A percentile compares a stretch with the other conserved stretches of the same genome.
Evolutionary conservation across 2,329 filamentous ascomycete species (phyloP).

Genomic region (Xylaria arbuscula): DNA sequence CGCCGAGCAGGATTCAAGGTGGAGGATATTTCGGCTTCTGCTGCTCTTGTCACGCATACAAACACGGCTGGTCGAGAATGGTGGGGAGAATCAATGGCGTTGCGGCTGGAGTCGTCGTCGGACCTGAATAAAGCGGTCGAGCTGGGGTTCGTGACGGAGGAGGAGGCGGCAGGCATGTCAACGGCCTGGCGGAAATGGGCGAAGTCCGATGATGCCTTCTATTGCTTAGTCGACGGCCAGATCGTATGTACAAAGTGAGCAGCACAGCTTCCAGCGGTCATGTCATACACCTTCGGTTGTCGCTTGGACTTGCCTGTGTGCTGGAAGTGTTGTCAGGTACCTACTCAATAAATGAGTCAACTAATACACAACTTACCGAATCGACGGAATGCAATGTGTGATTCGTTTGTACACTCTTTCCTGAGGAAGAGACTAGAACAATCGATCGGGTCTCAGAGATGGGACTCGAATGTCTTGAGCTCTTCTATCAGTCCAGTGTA

Average conservation of each 20-base stretch:
- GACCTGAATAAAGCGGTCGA: constrained; percentile 27
- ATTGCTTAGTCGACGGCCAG: constrained; percentile 30
- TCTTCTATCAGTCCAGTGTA: not conserved
- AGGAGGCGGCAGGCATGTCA: constrained; percentile 25
- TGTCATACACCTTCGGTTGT: not conserved
- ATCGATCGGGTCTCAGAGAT: not conserved
- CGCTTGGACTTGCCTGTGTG: not conserved
- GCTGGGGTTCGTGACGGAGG: constrained; percentile 31
- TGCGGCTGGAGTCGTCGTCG: constrained; percentile 18
- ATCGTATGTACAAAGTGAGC: constrained; percentile 35
- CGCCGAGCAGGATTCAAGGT: constrained; percentile 33
- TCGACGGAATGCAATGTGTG: not conserved
- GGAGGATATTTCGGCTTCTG: constrained; percentile 29
- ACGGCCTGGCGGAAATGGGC: constrained; percentile 35
- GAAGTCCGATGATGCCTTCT: constrained; percentile 30
- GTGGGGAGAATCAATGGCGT: constrained; percentile 33
- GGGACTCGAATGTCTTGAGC: too few relatives aligned
- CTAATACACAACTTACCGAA: not conserved
- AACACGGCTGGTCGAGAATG: constrained; percentile 20
- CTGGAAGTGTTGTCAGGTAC: not conserved
- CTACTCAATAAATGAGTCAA: not conserved
- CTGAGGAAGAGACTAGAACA: not conserved
- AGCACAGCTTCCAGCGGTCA: not conserved
- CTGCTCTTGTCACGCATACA: constrained; percentile 21
- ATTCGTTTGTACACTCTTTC: not conserved